These are phyloP conservation scores for Trichophyton verrucosum DNA, from an alignment of 2,329 filamentous ascomycete genomes.

Conservation along the genomic window DNA sequence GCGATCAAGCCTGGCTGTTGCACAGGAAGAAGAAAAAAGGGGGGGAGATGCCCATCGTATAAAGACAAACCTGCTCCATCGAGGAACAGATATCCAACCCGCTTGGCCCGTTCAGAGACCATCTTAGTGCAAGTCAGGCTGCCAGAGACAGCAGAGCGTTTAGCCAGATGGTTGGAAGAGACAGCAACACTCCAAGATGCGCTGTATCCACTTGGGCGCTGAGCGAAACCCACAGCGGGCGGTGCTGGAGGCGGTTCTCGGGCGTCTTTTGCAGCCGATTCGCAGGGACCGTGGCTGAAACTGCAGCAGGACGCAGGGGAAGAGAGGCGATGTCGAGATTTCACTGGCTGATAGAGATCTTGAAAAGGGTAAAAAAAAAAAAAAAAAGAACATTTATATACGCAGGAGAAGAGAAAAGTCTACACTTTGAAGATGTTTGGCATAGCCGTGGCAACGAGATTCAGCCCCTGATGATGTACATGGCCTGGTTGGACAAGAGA, in stretches of 20 bases:
- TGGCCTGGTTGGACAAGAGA: background rate
- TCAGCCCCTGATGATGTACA: background rate
- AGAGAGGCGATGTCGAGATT: background rate
- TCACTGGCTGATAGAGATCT: background rate
- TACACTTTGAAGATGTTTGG: background rate
- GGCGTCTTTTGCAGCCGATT: background rate
- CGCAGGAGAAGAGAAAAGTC: background rate
- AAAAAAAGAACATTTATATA: background rate
- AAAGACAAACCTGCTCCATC: background rate
- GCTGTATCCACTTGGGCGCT: constrained; percentile 1
- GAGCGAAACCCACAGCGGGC: background rate
- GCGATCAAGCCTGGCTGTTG: background rate
- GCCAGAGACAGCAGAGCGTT: background rate
- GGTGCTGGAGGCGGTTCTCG: background rate
- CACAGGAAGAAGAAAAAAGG: background rate
- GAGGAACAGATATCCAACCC: background rate
- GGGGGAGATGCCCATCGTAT: background rate
- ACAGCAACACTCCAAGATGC: background rate
- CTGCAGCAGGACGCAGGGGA: background rate
- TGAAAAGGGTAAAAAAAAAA: background rate
- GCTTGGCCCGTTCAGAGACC: background rate
- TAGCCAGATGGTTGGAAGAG: background rate
- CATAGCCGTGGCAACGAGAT: background rate
- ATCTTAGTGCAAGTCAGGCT: background rate
- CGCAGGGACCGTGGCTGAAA: background rate